Percentiles rank a stretch among this genome's conserved stretches.
Conservation (phyloP, 805 yeast species). For the Ascoidea tarda region DNA sequence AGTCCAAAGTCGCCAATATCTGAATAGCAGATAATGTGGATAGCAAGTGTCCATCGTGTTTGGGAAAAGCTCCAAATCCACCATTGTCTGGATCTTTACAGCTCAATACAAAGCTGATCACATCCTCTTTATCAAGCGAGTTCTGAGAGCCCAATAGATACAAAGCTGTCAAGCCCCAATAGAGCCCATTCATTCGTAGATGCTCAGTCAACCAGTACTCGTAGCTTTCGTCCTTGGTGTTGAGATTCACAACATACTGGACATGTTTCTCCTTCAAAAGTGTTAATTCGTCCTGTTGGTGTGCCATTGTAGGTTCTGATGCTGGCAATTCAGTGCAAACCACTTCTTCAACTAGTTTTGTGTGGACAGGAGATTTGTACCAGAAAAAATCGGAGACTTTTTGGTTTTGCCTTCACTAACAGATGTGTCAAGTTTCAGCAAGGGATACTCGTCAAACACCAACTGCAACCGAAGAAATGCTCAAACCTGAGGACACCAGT, state of each 20-base stretch:
- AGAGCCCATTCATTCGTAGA: slow-evolving; percentile 77
- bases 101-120: slow-evolving; percentile 50
- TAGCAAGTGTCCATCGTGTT: slow-evolving; percentile 78
- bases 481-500: no score
- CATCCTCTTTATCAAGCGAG: slow-evolving; percentile 44
- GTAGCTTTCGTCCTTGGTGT: slow-evolving; percentile 39
- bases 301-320: no score
- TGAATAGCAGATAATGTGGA: slow-evolving; percentile 84
- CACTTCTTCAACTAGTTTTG: no score
- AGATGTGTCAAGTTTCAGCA: no score
- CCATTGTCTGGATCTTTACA: slow-evolving; percentile 51
- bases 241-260: slow-evolving; percentile 37
- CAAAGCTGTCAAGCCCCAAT: slow-evolving; percentile 87
- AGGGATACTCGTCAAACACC: no score
- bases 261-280: slow-evolving; percentile 38
- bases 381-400: no score
- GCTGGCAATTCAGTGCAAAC: no score
- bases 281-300: no score
- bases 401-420: no score
- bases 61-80: slow-evolving; percentile 83
- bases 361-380: no score
- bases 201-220: slow-evolving; percentile 90
- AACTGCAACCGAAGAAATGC: no score
- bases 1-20: slow-evolving; percentile 51
- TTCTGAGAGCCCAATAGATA: slow-evolving; percentile 40